Evolutionary conservation across 225 moss, liverwort and hornwort species (phyloP).

Genomic region (Pleurozium schreberi): DNA sequence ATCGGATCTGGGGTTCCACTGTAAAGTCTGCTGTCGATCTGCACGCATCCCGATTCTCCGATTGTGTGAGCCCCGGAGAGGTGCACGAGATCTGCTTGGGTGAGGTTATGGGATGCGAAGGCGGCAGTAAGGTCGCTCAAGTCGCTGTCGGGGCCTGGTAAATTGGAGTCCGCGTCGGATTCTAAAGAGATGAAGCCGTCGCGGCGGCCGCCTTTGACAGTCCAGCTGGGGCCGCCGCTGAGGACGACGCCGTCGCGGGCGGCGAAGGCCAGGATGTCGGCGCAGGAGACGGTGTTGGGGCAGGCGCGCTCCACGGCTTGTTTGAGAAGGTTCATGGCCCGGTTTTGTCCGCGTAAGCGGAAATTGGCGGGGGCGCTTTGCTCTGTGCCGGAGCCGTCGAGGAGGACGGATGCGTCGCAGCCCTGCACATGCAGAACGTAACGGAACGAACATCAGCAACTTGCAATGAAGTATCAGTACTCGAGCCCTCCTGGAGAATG

Average conservation of each 20-base stretch:
- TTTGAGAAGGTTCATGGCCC: background rate
- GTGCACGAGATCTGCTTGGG: background rate
- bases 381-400: background rate
- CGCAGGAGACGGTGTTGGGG: background rate
- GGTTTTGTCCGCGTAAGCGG: background rate
- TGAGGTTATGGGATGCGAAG: background rate
- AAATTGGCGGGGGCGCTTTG: background rate
- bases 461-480: no score
- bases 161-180: background rate
- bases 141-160: background rate
- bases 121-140: background rate
- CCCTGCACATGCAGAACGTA: background rate
- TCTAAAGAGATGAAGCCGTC: background rate
- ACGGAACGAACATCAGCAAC: background rate
- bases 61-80: slow-evolving; percentile 3
- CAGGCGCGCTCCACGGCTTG: background rate
- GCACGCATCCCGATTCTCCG: background rate
- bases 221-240: background rate
- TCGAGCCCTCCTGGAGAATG: no score
- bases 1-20: background rate
- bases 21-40: background rate
- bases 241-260: background rate
- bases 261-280: slow-evolving; percentile 5
- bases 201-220: background rate
- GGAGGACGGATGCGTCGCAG: background rate